These are phyloP conservation scores for Globisporangium paroecandrum DNA, from an alignment of 352 stramenopile genomes.

Conservation along the genomic window DNA sequence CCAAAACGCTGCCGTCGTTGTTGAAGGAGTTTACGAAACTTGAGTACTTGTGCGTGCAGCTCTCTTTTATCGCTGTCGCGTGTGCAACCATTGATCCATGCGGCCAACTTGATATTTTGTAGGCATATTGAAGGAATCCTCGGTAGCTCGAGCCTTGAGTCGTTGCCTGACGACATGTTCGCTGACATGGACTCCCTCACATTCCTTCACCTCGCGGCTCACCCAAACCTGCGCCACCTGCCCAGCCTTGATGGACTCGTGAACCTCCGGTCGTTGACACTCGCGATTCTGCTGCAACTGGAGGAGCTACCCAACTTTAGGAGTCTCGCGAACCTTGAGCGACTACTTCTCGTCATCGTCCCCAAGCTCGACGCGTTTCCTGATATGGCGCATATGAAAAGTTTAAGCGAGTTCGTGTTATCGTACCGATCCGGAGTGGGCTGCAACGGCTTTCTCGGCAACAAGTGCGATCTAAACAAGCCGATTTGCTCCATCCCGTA, in stretches of 20 bases:
- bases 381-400: slow-evolving; percentile 4
- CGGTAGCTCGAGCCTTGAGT: neutral
- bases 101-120: neutral
- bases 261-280: neutral
- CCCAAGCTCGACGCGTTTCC: slow-evolving; percentile 1
- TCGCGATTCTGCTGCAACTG: neutral
- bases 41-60: neutral
- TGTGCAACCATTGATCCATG: too few species aligned
- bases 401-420: slow-evolving; percentile 2
- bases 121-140: neutral
- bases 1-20: neutral
- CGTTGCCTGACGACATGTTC: neutral
- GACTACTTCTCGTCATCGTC: neutral
- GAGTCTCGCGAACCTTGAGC: neutral
- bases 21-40: neutral
- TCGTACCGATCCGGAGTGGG: neutral
- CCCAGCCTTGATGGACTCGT: neutral
- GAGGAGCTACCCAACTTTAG: neutral
- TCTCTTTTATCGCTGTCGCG: too few species aligned
- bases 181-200: neutral
- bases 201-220: neutral
- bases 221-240: neutral
- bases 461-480: slow-evolving; percentile 10
- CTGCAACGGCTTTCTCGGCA: slow-evolving; percentile 19
- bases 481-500: neutral